Base-by-base conservation (phyloP, 805 yeast genomes). In the Yarrowia sp. region DNA sequence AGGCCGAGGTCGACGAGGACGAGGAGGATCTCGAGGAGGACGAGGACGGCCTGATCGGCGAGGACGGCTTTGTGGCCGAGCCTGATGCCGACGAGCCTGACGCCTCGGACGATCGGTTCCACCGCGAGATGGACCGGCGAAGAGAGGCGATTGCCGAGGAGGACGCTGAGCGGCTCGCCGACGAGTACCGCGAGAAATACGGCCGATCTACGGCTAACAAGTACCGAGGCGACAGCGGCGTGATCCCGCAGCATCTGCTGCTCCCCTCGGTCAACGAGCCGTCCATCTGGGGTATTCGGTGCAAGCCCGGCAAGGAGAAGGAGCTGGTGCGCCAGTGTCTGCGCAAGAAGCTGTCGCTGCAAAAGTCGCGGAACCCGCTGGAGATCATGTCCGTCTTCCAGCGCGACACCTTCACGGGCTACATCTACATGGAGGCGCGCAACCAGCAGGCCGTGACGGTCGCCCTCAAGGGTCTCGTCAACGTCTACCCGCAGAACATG, bases 1-100 rank as follows among this genome's bases (percentile, higher is more conserved):
- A 94, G 79, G 99, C 97, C 64, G 98, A 93, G 74, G 99, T 94
- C 63, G 96, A 93, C 73, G 98, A 93, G 65, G 98, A 94, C 67
- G 98, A 94, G 62, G 98, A 93, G 67, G 96, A 88, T 42, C 84
- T 85, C 29, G 93, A 90, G 65, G 98, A 92, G 65, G 98, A 91
- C 51, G 98, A 93, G 65, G 98, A 96, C n/a, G 97, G 88, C 65
- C 76, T 89, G 29, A 83, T 87, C 46, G 84, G 90, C 69, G 96
- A 70, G 56, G 96, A 89, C 66, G 80, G 80, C 5, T 77, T 77
- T 61, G 76, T 77, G 47, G 78, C 76, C 56, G 88, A 84, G 56
- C 66, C 65, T 1, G 84, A 81, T 35, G 86, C 80, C 51, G 85
- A 81, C 39, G 87, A 80, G 32, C 84, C 77, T n/a, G 83, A 77